Conservation (phyloP, 257 asterid genomes). For the Voacanga thouarsii region DNA sequence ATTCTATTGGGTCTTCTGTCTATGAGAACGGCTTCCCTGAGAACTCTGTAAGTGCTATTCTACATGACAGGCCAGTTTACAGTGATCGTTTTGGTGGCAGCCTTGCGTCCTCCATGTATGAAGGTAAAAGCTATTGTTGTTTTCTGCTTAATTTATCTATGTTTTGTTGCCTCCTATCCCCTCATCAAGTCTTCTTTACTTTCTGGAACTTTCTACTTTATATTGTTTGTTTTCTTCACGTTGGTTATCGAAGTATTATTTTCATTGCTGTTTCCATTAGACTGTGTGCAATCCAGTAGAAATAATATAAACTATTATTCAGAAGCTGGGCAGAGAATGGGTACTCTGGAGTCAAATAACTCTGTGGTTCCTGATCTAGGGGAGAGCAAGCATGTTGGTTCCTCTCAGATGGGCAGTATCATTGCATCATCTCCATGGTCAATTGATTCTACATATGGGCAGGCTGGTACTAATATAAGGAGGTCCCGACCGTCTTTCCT, state of each 20-base stretch:
- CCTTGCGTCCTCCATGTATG: constrained; percentile 37
- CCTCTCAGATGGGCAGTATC: constrained; percentile 32
- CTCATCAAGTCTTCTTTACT: neutral
- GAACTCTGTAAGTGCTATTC: constrained; percentile 32
- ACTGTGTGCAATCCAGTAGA: constrained; percentile 36
- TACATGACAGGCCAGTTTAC: constrained; percentile 39
- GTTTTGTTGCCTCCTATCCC: constrained; percentile 7
- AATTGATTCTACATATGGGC: constrained; percentile 37
- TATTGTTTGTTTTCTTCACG: neutral
- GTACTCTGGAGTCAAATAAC: constrained; percentile 13
- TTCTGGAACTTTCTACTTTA: neutral
- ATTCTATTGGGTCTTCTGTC: constrained; percentile 37
- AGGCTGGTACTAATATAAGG: constrained; percentile 41
- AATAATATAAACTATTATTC: constrained; percentile 26
- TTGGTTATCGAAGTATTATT: neutral
- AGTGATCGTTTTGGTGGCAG: constrained; percentile 32
- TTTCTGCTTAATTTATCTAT: constrained; percentile 13
- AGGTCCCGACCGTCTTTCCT: constrained; percentile 91
- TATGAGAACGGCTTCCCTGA: constrained; percentile 33
- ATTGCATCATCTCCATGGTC: constrained; percentile 48
- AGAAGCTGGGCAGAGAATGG: constrained; percentile 38
- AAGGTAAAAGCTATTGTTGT: constrained; percentile 40
- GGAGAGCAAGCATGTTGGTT: constrained; percentile 38
- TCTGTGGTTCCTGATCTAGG: constrained; percentile 41
- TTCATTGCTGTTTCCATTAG: constrained; percentile 25